Base-by-base conservation (phyloP, 148 eudicot genomes). In the Agrostemma githago region DNA sequence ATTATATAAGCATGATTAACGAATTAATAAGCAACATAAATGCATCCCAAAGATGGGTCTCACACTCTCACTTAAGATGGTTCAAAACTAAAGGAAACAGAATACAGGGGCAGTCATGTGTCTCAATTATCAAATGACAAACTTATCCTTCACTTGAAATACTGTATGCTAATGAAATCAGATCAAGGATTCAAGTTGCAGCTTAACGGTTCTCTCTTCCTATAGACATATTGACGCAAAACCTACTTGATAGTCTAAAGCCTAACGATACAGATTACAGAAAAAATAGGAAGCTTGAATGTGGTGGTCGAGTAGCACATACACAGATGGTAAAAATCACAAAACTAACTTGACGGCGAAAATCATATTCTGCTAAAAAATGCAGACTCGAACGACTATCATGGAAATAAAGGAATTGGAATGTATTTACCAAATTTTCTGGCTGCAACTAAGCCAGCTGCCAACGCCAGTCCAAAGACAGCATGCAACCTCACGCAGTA, bases 391-490 rank as follows among this genome's bases (percentile, higher is more conserved):
- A 73, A 44, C 0, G n/a, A 73, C 19, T 61, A 37, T 79, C 61
- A 71, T 39, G 38, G 43, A 41, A 76, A 62, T 41, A 78, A 43
- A 48, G 71, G 56, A 38, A 51, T 48, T 38, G 76, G 84, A 19
- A 75, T 21, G 42, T 43, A 62, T 34, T 68, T 63, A 74, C 83
- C 69, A 15, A 85, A 69, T 70, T 70, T 78, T 78, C 85, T 86
- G 51, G 97, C 92, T 71, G 84, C 86, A 48, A 88, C 90, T 69
- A 91, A 83, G 56, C 97, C 97, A 26, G 81, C 83, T n/a, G 94
- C 81, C 83, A 89, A 76, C 53, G 94, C 89, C 60, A 77, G 73
- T 72, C 94, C 97, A 63, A 88, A 84, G 26, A 83, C 10, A 68
- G 89, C 78, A 76, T 89, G 92, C 79, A 91, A 84, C 72, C 97